Evolutionary conservation across 371 early-diverging fungal species (phyloP).

Genomic region (Mucor piriformis): DNA sequence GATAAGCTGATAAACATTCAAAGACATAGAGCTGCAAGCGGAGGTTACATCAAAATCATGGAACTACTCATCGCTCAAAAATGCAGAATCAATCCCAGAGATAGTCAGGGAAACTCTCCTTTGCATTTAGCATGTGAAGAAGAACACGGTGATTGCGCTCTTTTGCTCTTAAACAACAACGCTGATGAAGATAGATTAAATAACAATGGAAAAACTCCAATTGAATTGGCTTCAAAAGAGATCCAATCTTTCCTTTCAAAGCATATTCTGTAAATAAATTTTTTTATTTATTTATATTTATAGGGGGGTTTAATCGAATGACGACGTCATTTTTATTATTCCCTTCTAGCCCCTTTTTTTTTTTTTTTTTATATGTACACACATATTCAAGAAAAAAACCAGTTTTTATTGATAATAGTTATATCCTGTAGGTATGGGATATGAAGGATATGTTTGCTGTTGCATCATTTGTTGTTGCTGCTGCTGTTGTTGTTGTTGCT

Average conservation of each 20-base stretch:
- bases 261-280: neutral
- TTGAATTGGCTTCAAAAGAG: conserved; percentile 37
- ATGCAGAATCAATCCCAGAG: conserved; percentile 53
- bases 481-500: conserved; percentile 22
- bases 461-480: conserved; percentile 13
- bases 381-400: conserved; percentile 10
- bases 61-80: conserved; percentile 45
- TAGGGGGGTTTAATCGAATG: neutral
- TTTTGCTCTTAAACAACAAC: conserved; percentile 47
- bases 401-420: conserved; percentile 14
- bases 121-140: conserved; percentile 68
- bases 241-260: conserved; percentile 8
- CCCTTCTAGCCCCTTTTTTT: conserved; percentile 1
- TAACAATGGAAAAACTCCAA: conserved; percentile 45
- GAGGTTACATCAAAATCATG: conserved; percentile 51
- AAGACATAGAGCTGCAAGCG: conserved; percentile 58
- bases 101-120: conserved; percentile 58
- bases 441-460: conserved; percentile 10
- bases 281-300: neutral
- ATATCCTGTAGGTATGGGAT: neutral
- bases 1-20: too few species aligned
- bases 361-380: conserved; percentile 1
- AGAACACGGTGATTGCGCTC: conserved; percentile 59
- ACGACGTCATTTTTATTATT: neutral
- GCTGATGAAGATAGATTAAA: conserved; percentile 54